Evolutionary conservation across 2,329 filamentous ascomycete species (phyloP), one percentile per base, ranked within the genome.

Genomic region (Sporothrix variecibatus): DNA sequence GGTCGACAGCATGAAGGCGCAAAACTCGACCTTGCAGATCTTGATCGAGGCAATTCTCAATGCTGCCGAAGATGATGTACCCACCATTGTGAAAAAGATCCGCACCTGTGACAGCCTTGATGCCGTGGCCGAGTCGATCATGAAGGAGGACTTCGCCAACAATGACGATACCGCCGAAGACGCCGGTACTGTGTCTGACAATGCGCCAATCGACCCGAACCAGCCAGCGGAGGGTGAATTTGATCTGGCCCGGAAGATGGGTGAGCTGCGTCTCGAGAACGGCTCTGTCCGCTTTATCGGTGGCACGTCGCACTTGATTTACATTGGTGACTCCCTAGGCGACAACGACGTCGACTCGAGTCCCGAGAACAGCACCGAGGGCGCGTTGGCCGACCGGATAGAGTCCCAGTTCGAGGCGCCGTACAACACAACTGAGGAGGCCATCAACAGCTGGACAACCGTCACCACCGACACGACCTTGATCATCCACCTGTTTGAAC

Each of bases 21-120:
- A 91, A 76, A 94, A 92, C 79, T 93, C 94, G 49, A 98, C 95
- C 0, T 85, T 98, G 73, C 94, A 98, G 81, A 94, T 94, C n/a
- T 86, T 98, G 51, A 91, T 98, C 76, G 94, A 98, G 80, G 94
- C 95, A 67, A 94, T 99, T 70, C 86, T 98, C 70, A 98, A 97
- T 82, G 94, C 93, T 64, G 88, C 93, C 26, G 95, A 98, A 81
- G 93, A 97, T 5, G 93, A 96, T 74, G 94, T 97, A 3, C 87
- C 91, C 53, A 90, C 88, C 8, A 87, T 99, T 68, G 93, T 98
- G n/a, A 89, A 88, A 76, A 91, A 92, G 82, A 98, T 98, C 71
- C 91, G 96, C 58, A 94, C 93, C 6, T 97, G 94, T 80, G 94
- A 98, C 78, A 89, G 85, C 77, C 85, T 90, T 17, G 89, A 91